phyloP scores from a whole-genome alignment of 2,329 filamentous ascomycete species.

The Niveomyces coronatus region DNA sequence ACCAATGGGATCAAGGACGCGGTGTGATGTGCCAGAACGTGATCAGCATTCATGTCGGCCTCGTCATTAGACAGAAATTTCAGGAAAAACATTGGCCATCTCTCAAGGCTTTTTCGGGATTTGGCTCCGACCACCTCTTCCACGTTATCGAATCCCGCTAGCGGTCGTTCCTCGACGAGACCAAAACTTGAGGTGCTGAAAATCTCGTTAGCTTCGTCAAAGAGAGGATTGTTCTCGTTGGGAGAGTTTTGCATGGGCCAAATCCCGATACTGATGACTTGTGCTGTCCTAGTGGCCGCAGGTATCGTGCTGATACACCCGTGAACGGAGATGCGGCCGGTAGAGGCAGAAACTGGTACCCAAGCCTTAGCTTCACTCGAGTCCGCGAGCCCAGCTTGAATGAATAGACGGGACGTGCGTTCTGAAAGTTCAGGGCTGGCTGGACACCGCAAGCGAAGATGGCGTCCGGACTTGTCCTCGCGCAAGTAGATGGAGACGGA shows the following conservation, averaged over 20 bases:
- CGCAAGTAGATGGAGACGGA: slow-evolving; percentile 47
- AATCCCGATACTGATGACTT: slow-evolving; percentile 75
- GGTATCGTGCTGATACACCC: slow-evolving; percentile 65
- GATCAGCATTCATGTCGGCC: slow-evolving; percentile 26
- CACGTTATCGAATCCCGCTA: slow-evolving; percentile 20
- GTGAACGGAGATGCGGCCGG: slow-evolving; percentile 48
- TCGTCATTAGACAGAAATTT: slow-evolving; percentile 39
- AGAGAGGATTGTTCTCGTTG: slow-evolving; percentile 57
- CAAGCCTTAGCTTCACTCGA: slow-evolving; percentile 45
- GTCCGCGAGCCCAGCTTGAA: slow-evolving; percentile 55
- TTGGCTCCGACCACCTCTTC: slow-evolving; percentile 18
- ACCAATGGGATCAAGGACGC: slow-evolving; percentile 33
- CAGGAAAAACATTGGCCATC: slow-evolving; percentile 86
- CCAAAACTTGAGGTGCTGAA: slow-evolving; percentile 75
- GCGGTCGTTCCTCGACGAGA: slow-evolving; percentile 42
- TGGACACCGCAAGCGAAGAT: slow-evolving; percentile 25
- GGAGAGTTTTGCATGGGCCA: slow-evolving; percentile 47
- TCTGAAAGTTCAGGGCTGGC: slow-evolving; percentile 13
- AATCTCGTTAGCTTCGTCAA: slow-evolving; percentile 65
- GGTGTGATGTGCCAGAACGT: not conserved
- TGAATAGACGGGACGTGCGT: slow-evolving; percentile 41
- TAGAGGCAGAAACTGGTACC: slow-evolving; percentile 60
- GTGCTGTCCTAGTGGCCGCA: slow-evolving; percentile 58
- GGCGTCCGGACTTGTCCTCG: slow-evolving; percentile 33
- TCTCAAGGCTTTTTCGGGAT: slow-evolving; percentile 58